Percentiles rank a stretch among this genome's conserved stretches.
Evolutionary conservation across 192 early-diverging fungal genomes (phyloP).

Genomic region (Coemansia furcata): DNA sequence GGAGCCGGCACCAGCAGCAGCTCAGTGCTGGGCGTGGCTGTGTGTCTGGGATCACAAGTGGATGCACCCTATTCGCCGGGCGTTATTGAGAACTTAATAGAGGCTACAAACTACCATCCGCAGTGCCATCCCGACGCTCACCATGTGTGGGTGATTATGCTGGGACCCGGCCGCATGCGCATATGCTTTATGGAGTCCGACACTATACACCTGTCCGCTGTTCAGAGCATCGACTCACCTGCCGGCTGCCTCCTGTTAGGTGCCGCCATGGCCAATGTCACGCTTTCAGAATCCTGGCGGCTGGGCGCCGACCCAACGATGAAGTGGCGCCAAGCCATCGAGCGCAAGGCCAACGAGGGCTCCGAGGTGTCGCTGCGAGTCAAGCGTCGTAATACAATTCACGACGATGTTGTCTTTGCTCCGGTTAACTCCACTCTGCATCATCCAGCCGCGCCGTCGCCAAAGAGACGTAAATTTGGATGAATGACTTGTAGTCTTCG

Average conservation of each 20-base stretch:
- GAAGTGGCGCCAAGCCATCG: slow-evolving; percentile 25
- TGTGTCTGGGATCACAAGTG: too few relatives aligned
- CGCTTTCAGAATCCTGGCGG: slow-evolving; percentile 26
- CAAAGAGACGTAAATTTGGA: too few relatives aligned
- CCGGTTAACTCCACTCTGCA: too few relatives aligned
- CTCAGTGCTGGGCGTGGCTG: not conserved
- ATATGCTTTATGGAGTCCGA: slow-evolving; percentile 34
- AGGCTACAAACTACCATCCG: slow-evolving; percentile 24
- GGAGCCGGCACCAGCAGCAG: not conserved
- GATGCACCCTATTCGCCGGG: slow-evolving; percentile 9
- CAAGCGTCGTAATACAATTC: too few relatives aligned
- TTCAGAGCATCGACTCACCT: too few relatives aligned
- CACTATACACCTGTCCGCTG: slow-evolving; percentile 25
- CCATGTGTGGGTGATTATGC: slow-evolving; percentile 26
- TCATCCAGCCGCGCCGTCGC: too few relatives aligned
- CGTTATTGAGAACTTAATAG: slow-evolving; percentile 27
- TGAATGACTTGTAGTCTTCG: too few relatives aligned
- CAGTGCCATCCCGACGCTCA: slow-evolving; percentile 18
- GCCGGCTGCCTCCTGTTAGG: not conserved
- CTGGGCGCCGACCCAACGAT: slow-evolving; percentile 41
- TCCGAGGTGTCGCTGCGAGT: too few relatives aligned
- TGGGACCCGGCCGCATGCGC: slow-evolving; percentile 19
- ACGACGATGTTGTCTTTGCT: too few relatives aligned
- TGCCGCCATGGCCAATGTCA: not conserved
- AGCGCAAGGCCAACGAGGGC: too few relatives aligned